Base-by-base conservation (phyloP, 495 filamentous ascomycete genomes). In the Penicillium ucsense region DNA sequence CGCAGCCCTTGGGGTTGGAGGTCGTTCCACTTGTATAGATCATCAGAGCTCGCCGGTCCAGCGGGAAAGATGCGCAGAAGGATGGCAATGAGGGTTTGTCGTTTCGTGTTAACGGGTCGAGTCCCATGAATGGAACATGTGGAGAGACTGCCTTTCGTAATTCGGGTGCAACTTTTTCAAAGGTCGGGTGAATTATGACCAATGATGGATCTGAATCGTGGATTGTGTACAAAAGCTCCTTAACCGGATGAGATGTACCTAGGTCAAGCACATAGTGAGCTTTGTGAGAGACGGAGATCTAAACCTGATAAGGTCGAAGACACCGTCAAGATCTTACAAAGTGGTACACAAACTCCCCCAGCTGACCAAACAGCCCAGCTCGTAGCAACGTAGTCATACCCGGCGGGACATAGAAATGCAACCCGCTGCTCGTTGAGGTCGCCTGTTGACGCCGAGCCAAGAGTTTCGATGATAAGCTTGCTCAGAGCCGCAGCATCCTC, bases 301-400 rank as follows among this genome's bases (percentile, higher is more conserved):
- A 20, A 20, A 20, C 20, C 20, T 20, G 20, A 20, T 20, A 20
- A 20, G 20, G 20, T 20, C 20, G 20, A 20, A 20, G 20, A 20
- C 20, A 20, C 20, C 20, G 20, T 20, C 20, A 20, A 20, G 20
- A 4, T 30, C 61, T 45, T 64, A 73, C 67, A 70, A 1, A 65
- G 59, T 34, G 64, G 64, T 39, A 70, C 65, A 36, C 58, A 63
- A 27, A 74, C 61, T 31, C 63, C 70, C 36, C 74, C 70, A n/a
- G 68, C 64, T 29, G 68, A 59, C 56, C 57, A 71, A 29, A 62
- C 45, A 20, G 61, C 61, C 66, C 62, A 66, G 65, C 75, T 74
- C 67, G 71, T 81, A 80, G 86, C 89, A 61, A 94, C 86, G 77
- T 92, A 94, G 63, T 94, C 86, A 65, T 94, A 95, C 51, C 86